These are phyloP conservation scores for Oryza glaberrima DNA, from an alignment of 176 grass and related monocot species.

Conservation along the genomic window DNA sequence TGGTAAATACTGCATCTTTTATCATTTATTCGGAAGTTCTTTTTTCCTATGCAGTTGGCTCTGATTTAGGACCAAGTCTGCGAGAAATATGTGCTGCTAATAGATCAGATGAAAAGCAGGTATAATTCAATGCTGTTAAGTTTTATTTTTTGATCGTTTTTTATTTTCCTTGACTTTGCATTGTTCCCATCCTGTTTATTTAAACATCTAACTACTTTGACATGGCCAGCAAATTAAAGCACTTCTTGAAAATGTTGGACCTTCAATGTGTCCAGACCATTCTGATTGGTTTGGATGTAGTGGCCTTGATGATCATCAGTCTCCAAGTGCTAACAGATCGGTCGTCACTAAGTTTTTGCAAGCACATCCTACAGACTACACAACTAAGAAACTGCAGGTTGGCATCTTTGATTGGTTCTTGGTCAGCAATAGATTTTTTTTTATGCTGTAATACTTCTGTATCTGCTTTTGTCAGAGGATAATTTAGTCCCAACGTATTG, in stretches of 20 bases:
- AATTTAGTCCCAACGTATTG: conserved; percentile 38
- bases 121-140: conserved; percentile 37
- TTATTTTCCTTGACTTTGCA: conserved; percentile 24
- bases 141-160: conserved; percentile 31
- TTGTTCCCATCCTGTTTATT: conserved; percentile 10
- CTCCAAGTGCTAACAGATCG: conserved; percentile 70
- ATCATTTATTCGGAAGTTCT: conserved; percentile 33
- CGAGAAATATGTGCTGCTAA: conserved; percentile 90
- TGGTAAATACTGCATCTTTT: conserved; percentile 28
- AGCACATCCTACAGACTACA: conserved; percentile 86
- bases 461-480: conserved; percentile 16
- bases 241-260: conserved; percentile 84
- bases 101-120: conserved; percentile 96
- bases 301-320: conserved; percentile 56
- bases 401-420: conserved; percentile 18
- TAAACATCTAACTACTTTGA: conserved; percentile 34
- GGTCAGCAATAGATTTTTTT: conserved; percentile 20
- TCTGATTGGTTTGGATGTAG: conserved; percentile 84
- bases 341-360: conserved; percentile 82
- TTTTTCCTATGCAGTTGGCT: conserved; percentile 48
- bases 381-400: conserved; percentile 97
- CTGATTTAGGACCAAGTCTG: conserved; percentile 80
- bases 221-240: conserved; percentile 90
- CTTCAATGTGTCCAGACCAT: conserved; percentile 89
- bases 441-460: neutral